Evolutionary conservation across 73 alveolate species (phyloP), one percentile per base, ranked within the genome.

Genomic region (Tetrahymena elliotti): DNA sequence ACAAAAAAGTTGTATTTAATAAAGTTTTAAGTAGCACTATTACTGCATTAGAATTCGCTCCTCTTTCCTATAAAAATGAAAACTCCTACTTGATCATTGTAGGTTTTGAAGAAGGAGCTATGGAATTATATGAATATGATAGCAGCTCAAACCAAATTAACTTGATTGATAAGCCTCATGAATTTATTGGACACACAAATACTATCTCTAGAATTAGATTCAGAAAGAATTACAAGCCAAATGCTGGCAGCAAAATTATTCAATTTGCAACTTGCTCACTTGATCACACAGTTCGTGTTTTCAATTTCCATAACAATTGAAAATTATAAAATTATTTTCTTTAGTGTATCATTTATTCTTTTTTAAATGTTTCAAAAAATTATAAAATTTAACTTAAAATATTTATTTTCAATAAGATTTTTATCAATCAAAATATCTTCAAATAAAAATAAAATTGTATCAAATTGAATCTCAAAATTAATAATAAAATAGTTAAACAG

Each of bases 201-300:
- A 35, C 68, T 8, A 53, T 94, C 83, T 40, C 82, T 15, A 94
- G 96, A 31, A 33, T 94, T 35, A 41, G 20, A 47, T 94, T 94
- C 84, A 94, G 84, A 35, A 37, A 94, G 93, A 41, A 94, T 84
- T 31, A 68, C 20, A 68, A 68, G 22, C 34, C 34, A 2, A 68
- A n/a, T 31, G 20, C 4, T 2, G n/a, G n/a, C 11, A 68, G 36
- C 88, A 68, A 68, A 68, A 3, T 4, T 24, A 16, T 68, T 27
- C 53, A 84, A 39, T 53, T 94, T 31, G 96, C 96, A 3, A 39
- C 95, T 33, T 94, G 96, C 33, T 84, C 95, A 83, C 95, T 84
- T 84, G 96, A 94, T 53, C 96, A 94, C 84, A 94, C 96, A 47
- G 96, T 94, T 12, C 93, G 96, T 52, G 83, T 94, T 53, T 94